These are phyloP conservation scores for Hamamelis virginiana DNA, from an alignment of 164 flowering plant species.

Conservation along the genomic window DNA sequence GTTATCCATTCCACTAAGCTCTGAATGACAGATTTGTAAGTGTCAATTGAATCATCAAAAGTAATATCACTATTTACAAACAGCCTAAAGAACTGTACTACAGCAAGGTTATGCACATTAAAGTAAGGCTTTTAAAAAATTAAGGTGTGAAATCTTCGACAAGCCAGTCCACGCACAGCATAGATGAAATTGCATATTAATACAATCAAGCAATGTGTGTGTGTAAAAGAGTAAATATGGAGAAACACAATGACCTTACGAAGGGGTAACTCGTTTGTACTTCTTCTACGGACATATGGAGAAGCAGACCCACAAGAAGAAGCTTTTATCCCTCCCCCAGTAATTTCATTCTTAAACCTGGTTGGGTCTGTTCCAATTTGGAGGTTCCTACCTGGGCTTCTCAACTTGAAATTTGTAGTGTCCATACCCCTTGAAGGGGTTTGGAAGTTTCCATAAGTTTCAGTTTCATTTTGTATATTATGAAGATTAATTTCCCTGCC, in stretches of 20 bases:
- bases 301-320: slow-evolving; percentile 29
- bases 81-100: neutral
- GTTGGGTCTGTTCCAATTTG: slow-evolving; percentile 18
- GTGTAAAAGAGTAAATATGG: neutral
- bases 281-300: slow-evolving; percentile 15
- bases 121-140: neutral
- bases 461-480: slow-evolving; percentile 25
- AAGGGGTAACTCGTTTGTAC: slow-evolving; percentile 15
- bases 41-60: slow-evolving; percentile 1
- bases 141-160: neutral
- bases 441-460: slow-evolving; percentile 8
- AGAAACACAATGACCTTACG: slow-evolving; percentile 29
- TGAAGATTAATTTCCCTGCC: slow-evolving; percentile 11
- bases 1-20: slow-evolving; percentile 17
- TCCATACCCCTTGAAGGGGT: slow-evolving; percentile 21
- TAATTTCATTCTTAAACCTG: slow-evolving; percentile 19
- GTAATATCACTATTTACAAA: neutral
- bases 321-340: slow-evolving; percentile 8
- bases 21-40: slow-evolving; percentile 13
- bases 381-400: slow-evolving; percentile 19
- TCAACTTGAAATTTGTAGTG: slow-evolving; percentile 14
- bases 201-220: neutral
- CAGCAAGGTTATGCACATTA: neutral
- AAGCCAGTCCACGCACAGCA: neutral
- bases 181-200: neutral